Conservation (phyloP, 2,329 filamentous ascomycete species). For the Aspergillus latus region DNA sequence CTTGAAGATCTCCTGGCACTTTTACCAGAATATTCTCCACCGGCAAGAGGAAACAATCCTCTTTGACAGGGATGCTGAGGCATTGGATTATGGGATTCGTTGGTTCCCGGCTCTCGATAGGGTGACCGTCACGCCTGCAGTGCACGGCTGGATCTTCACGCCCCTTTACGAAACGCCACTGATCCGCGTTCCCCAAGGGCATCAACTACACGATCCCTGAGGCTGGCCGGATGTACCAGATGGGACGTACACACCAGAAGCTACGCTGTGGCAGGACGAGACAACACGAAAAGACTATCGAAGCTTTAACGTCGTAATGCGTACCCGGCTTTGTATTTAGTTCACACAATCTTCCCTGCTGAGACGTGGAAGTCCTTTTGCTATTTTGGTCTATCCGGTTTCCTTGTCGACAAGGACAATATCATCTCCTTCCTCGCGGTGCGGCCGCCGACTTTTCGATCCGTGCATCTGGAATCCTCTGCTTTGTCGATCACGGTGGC, state of each 20-base stretch:
- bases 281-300: slow-evolving; percentile 28
- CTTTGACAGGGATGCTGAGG: slow-evolving; percentile 1
- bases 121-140: slow-evolving; percentile 43
- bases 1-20: not conserved
- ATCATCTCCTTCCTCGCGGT: slow-evolving; percentile 29
- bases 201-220: slow-evolving; percentile 44
- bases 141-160: slow-evolving; percentile 38
- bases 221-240: slow-evolving; percentile 28
- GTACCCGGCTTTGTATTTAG: slow-evolving; percentile 13
- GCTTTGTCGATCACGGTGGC: slow-evolving; percentile 2
- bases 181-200: slow-evolving; percentile 39
- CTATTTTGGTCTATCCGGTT: slow-evolving; percentile 33
- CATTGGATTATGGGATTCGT: slow-evolving; percentile 34
- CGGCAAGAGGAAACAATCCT: not conserved
- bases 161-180: slow-evolving; percentile 47
- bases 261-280: not conserved
- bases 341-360: slow-evolving; percentile 33
- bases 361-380: slow-evolving; percentile 28
- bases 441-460: slow-evolving; percentile 30
- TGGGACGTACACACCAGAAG: not conserved
- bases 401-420: slow-evolving; percentile 27
- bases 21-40: not conserved
- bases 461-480: slow-evolving; percentile 33
- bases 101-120: slow-evolving; percentile 38
- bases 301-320: slow-evolving; percentile 28